Percentiles rank a stretch among this genome's conserved stretches.
Evolutionary conservation across 2,329 filamentous ascomycete species (phyloP).

Genomic region (Cordyceps pruinosa): DNA sequence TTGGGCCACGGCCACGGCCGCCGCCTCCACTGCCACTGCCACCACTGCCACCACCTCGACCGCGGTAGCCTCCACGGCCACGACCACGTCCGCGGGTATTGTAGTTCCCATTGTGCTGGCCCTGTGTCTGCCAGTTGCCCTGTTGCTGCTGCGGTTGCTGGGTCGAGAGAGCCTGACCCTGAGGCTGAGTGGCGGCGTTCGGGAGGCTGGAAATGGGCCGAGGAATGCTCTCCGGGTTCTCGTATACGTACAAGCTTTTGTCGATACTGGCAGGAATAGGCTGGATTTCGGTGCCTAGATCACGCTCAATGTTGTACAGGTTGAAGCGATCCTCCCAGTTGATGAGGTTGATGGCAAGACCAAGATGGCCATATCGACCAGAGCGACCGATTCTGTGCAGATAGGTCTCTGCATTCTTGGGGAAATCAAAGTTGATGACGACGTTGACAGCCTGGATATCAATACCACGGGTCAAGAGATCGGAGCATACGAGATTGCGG

Average conservation of each 20-base stretch:
- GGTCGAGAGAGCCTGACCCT: slow-evolving; percentile 21
- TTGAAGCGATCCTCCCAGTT: slow-evolving; percentile 99
- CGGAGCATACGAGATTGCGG: slow-evolving; percentile 96
- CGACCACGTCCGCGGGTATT: slow-evolving; percentile 32
- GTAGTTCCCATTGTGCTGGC: slow-evolving; percentile 30
- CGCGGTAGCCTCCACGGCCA: slow-evolving; percentile 32
- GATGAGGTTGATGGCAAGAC: slow-evolving; percentile 97
- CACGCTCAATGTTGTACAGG: slow-evolving; percentile 96
- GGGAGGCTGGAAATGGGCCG: slow-evolving; percentile 58
- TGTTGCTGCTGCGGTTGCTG: slow-evolving; percentile 26
- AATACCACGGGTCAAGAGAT: slow-evolving; percentile 95
- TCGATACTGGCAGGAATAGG: slow-evolving; percentile 93
- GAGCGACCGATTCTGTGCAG: slow-evolving; percentile 97
- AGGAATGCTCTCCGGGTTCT: slow-evolving; percentile 90
- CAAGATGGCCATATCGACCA: slow-evolving; percentile 91
- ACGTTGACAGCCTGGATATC: slow-evolving; percentile 99
- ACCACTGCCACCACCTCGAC: slow-evolving; percentile 22
- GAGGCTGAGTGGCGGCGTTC: slow-evolving; percentile 21
- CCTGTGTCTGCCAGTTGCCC: slow-evolving; percentile 37
- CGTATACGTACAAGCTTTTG: slow-evolving; percentile 97
- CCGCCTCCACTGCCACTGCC: slow-evolving; percentile 24
- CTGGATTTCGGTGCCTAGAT: slow-evolving; percentile 94
- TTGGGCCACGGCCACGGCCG: slow-evolving; percentile 26
- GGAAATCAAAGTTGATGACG: slow-evolving; percentile 99
- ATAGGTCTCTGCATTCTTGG: slow-evolving; percentile 98